Evolutionary conservation across 1,284 basidiomycete genomes (phyloP), one percentile per base, ranked within the genome.

Genomic region (Schizophyllum amplum): DNA sequence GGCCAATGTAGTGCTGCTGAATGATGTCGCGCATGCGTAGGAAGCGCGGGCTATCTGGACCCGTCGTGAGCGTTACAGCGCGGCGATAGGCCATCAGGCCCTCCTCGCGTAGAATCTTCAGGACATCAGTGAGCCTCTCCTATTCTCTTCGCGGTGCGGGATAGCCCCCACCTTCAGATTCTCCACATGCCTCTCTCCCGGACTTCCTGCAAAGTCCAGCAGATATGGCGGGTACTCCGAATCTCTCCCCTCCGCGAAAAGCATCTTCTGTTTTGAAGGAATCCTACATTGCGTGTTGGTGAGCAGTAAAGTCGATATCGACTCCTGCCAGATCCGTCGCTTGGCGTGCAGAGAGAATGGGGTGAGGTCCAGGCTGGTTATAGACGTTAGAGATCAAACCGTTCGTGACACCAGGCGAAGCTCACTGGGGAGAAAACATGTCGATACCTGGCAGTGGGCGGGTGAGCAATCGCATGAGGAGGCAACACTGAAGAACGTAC

Each of bases 281-380:
- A 92, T 90, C 42, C 75, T 73, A 63, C 81, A 84, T 42, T 80
- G 77, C 1, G 79, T 72, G 58, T 72, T 78, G 1, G 84, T 85
- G 24, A 92, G 75, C 15, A 92, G 69, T 5, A 93, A 70, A 0
- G 83, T 81, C 0, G 86, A 82, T 24, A 92, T 75, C 5, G 87
- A 80, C 68, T 93, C 90, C 66, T 92, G 86, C 88, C 89, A 91
- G n/a, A 92, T 86, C 4, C 90, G 79, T 11, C 88, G 79, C 60
- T 77, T 82, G 46, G 82, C 76, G 65, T 93, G 90, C 15, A 80
- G 74, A 1, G 82, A 84, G 1, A 80, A 72, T 22, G 80, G 68
- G 0, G 82, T 79, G 49, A 86, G 68, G 67, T 91, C 83, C 58
- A 92, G 68, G 11, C 85, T 87, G 56, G 48, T n/a, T n/a, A n/a